These are phyloP conservation scores for Solanum aculeatissimum DNA, from an alignment of 305 asterid species.

Conservation along the genomic window DNA sequence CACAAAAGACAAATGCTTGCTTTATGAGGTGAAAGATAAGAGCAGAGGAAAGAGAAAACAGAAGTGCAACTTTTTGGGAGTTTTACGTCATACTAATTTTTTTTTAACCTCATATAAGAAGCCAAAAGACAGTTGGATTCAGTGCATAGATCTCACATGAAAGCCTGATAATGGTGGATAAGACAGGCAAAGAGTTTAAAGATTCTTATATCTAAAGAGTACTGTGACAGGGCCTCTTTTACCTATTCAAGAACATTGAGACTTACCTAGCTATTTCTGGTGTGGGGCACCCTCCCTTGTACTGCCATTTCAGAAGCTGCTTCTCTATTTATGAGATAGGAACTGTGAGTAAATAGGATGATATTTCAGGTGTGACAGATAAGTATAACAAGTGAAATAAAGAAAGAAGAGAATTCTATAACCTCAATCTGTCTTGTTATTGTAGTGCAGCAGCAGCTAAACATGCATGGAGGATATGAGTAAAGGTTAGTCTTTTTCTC, in stretches of 20 bases:
- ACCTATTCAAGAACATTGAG: conserved; percentile 47
- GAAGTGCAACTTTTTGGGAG: background rate
- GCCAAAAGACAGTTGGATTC: conserved; percentile 88
- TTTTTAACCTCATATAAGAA: conserved; percentile 27
- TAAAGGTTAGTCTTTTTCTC: conserved; percentile 13
- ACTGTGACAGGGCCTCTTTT: conserved; percentile 22
- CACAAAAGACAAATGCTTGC: conserved; percentile 1
- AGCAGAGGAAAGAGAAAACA: conserved; percentile 16
- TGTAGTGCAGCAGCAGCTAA: background rate
- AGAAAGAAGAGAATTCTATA: background rate
- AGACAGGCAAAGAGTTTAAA: conserved; percentile 52
- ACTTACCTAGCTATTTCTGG: conserved; percentile 56
- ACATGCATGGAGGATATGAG: background rate
- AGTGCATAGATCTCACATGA: conserved; percentile 81
- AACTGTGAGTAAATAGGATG: conserved; percentile 30
- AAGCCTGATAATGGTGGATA: conserved; percentile 64
- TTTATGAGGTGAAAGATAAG: conserved; percentile 30
- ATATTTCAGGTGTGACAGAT: conserved; percentile 16
- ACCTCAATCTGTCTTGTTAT: background rate
- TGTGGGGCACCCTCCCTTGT: conserved; percentile 44
- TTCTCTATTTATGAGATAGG: conserved; percentile 55
- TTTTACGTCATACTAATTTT: background rate
- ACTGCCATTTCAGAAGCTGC: conserved; percentile 41
- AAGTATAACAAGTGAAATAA: background rate
- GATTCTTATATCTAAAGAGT: conserved; percentile 21